phyloP scores from a whole-genome alignment of 805 yeast species.

The Helenozyma baotianmanensis region DNA sequence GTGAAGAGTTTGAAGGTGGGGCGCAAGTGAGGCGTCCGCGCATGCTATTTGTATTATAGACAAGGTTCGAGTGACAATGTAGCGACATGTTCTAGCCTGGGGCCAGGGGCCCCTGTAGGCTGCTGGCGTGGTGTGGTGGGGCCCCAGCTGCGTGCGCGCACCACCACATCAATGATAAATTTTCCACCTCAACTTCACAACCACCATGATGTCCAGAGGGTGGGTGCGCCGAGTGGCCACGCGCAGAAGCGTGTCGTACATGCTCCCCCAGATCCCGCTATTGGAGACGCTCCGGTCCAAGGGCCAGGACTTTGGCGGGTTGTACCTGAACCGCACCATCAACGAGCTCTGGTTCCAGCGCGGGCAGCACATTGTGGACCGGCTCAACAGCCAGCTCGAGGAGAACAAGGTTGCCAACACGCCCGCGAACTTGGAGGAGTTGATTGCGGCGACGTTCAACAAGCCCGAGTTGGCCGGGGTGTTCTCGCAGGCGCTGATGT shows the following conservation, averaged over 20 bases:
- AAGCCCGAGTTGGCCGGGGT: conserved; percentile 42
- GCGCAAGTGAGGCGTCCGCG: conserved; percentile 26
- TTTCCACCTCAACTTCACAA: not conserved
- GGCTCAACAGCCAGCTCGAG: conserved; percentile 34
- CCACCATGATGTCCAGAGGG: conserved; percentile 2
- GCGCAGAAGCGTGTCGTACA: conserved; percentile 24
- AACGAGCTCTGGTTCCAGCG: conserved; percentile 49
- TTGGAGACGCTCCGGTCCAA: conserved; percentile 27
- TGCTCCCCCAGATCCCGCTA: conserved; percentile 28
- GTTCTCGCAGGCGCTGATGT: conserved; percentile 41
- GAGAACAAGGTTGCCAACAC: conserved; percentile 25
- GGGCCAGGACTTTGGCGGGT: conserved; percentile 42
- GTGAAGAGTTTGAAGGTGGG: conserved; percentile 87
- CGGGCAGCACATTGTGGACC: conserved; percentile 32
- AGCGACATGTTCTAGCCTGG: no score
- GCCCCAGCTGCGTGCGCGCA: conserved; percentile 1
- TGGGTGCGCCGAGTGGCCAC: not conserved
- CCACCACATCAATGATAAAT: not conserved
- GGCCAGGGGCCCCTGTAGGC: no score
- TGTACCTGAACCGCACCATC: conserved; percentile 45
- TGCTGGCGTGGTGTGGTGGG: no score
- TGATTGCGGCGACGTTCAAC: conserved; percentile 40
- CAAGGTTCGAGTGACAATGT: no score
- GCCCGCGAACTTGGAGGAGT: conserved; percentile 23
- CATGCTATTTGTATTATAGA: conserved; percentile 3